phyloP scores from a whole-genome alignment of 2,329 filamentous ascomycete species.

The Scedosporium dehoogii region DNA sequence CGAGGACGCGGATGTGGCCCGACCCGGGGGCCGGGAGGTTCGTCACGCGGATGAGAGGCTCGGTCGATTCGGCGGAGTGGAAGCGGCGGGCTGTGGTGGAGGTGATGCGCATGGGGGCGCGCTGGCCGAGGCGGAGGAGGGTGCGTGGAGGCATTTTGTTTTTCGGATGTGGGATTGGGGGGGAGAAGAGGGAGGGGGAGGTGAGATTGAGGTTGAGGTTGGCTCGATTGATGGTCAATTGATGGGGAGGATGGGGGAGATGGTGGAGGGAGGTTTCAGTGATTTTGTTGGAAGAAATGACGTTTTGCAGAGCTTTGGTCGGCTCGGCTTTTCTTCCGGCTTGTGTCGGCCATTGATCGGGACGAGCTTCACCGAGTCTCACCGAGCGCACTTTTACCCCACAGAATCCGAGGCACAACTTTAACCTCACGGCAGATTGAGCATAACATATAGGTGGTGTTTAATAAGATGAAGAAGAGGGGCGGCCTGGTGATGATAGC shows the following conservation, averaged over 20 bases:
- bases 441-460: no score
- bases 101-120: background rate
- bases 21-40: conserved; percentile 67
- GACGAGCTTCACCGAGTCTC: no score
- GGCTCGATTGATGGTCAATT: conserved; percentile 22
- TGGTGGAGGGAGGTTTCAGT: no score
- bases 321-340: no score
- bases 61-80: conserved; percentile 34
- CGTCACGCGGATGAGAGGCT: conserved; percentile 56
- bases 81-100: conserved; percentile 13
- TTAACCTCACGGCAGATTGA: no score
- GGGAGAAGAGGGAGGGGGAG: background rate
- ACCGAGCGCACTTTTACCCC: no score
- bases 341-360: no score
- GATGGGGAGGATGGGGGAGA: conserved; percentile 31
- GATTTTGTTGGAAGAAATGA: background rate
- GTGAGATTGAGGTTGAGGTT: conserved; percentile 27
- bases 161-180: background rate
- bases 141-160: conserved; percentile 4
- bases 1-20: conserved; percentile 79
- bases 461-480: no score
- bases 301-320: no score
- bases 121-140: background rate
- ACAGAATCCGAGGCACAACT: no score
- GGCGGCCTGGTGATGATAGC: no score